Conservation (phyloP, 1,284 basidiomycete genomes). For the Leccinum subatratum region DNA sequence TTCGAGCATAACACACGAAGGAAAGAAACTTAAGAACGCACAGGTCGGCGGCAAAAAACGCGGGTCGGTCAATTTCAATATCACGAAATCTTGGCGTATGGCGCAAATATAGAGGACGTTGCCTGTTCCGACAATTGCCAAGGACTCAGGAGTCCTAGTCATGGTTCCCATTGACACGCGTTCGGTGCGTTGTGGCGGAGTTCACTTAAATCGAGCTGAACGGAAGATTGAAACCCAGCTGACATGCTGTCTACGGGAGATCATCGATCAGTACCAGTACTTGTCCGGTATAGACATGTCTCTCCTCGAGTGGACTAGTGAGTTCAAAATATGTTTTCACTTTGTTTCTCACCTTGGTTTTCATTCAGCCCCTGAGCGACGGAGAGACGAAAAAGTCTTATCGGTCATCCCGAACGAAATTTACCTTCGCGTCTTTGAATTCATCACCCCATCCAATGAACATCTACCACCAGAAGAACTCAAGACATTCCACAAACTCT, state of each 20-base stretch:
- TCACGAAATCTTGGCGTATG: no score
- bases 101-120: no score
- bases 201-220: not conserved
- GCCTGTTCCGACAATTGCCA: no score
- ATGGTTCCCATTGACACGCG: not conserved
- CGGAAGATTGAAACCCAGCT: not conserved
- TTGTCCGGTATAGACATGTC: conserved; percentile 35
- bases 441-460: not conserved
- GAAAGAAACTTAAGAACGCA: no score
- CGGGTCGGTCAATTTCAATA: no score
- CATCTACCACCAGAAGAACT: not conserved
- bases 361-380: not conserved
- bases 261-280: no score
- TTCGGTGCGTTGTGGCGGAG: not conserved
- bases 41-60: no score
- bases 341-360: not conserved
- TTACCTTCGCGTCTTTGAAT: not conserved
- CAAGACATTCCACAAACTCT: not conserved
- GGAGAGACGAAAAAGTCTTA: not conserved
- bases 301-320: not conserved
- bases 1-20: no score
- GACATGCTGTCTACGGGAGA: no score
- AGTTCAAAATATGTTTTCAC: not conserved
- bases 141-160: no score
- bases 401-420: not conserved